Conservation (phyloP, 23 red algal genomes). For the Gracilaria gracilis region DNA sequence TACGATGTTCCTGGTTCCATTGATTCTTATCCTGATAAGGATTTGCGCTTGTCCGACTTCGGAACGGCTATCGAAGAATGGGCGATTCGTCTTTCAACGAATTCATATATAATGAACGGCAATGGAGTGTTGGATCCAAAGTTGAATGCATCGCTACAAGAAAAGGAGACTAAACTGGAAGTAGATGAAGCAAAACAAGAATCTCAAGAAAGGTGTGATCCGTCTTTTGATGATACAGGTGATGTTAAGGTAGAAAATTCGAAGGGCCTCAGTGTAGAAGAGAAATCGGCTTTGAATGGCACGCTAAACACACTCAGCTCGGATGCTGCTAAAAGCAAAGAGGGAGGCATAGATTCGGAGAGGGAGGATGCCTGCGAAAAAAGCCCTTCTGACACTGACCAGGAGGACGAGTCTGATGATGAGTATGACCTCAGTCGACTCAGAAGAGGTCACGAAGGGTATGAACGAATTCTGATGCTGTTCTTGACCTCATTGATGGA, state of each 20-base stretch:
- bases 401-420: conserved; percentile 17
- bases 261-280: background rate
- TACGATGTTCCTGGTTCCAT: background rate
- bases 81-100: background rate
- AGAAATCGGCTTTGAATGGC: background rate
- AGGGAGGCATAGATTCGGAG: background rate
- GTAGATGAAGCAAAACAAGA: background rate
- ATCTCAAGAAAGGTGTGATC: background rate
- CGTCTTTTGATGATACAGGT: background rate
- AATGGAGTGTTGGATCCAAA: background rate
- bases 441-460: conserved; percentile 17
- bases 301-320: background rate
- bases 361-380: background rate
- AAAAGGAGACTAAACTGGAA: background rate
- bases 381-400: background rate
- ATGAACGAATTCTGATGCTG: conserved; percentile 20
- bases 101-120: background rate
- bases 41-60: conserved; percentile 21
- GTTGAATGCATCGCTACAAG: background rate
- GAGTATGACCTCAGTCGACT: background rate
- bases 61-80: background rate
- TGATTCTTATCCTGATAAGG: background rate
- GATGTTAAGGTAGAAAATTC: background rate
- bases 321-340: too few relatives aligned
- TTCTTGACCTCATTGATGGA: conserved; percentile 1